These are phyloP conservation scores for Acanthamoeba quina DNA, from an alignment of 208 protist genomes.

Conservation along the genomic window DNA sequence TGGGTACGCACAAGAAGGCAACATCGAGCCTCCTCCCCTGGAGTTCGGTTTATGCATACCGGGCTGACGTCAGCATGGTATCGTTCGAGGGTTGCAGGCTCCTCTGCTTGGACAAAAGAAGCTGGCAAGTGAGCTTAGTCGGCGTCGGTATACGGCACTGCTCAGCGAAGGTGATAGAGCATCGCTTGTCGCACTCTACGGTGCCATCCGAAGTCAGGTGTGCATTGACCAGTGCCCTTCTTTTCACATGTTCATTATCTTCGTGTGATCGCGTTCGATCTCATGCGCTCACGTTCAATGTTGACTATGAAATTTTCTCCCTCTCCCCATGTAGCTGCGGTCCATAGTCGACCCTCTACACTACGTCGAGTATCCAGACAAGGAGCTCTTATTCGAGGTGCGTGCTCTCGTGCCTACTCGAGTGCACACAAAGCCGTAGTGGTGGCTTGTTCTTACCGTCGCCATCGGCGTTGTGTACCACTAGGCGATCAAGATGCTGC, in stretches of 20 bases:
- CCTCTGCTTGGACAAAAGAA: slow-evolving; percentile 21
- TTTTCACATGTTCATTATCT: background rate
- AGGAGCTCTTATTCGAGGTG: slow-evolving; percentile 62
- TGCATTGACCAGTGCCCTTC: background rate
- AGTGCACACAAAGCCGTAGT: background rate
- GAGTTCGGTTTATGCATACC: no score
- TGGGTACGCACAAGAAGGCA: slow-evolving; percentile 16
- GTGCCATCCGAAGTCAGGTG: slow-evolving; percentile 41
- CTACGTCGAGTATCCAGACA: slow-evolving; percentile 59
- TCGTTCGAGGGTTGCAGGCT: background rate
- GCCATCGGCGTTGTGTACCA: background rate
- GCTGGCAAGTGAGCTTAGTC: background rate
- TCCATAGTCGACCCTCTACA: background rate
- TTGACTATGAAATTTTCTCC: background rate
- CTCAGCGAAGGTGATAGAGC: slow-evolving; percentile 9
- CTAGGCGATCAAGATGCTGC: slow-evolving; percentile 46
- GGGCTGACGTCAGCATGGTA: background rate
- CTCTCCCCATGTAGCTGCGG: background rate
- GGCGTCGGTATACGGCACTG: background rate
- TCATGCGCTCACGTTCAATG: background rate
- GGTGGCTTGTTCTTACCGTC: background rate
- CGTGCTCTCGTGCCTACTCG: background rate
- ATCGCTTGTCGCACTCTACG: slow-evolving; percentile 12
- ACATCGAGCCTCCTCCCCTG: background rate
- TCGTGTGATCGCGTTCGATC: background rate